Conservation (phyloP, 305 asterid species). For the Fraxinus latifolia region DNA sequence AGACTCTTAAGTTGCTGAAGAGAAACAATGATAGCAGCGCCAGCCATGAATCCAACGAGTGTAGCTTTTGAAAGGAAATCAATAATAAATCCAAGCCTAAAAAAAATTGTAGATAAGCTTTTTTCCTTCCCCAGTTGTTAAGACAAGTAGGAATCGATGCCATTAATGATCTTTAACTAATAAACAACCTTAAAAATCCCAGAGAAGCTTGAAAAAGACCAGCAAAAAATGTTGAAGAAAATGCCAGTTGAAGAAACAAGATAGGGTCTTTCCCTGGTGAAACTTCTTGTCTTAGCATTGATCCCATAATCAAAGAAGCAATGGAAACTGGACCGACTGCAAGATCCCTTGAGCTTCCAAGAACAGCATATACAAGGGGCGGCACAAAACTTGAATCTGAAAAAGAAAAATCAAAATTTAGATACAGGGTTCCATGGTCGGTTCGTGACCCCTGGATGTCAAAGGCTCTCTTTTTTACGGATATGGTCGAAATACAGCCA, state of each 20-base stretch:
- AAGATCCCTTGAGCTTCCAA: slow-evolving; percentile 90
- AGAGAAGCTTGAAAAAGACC: slow-evolving; percentile 80
- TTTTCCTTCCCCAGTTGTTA: not conserved
- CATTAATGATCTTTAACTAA: not conserved
- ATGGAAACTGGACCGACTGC: slow-evolving; percentile 94
- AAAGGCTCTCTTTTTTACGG: not conserved
- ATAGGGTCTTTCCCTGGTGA: slow-evolving; percentile 57
- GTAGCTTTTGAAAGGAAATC: slow-evolving; percentile 89
- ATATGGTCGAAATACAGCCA: not conserved
- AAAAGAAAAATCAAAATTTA: not conserved
- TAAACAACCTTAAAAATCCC: slow-evolving; percentile 58
- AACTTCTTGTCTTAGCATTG: slow-evolving; percentile 72
- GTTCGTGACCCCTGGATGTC: not conserved
- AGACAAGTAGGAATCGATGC: not conserved
- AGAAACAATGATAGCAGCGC: slow-evolving; percentile 85
- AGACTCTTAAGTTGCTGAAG: slow-evolving; percentile 80
- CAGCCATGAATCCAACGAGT: slow-evolving; percentile 83
- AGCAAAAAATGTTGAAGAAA: slow-evolving; percentile 80
- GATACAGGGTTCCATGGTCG: not conserved
- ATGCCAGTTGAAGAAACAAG: slow-evolving; percentile 77
- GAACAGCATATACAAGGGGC: slow-evolving; percentile 74
- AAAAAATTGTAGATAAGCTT: not conserved
- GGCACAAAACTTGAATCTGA: slow-evolving; percentile 95
- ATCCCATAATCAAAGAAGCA: slow-evolving; percentile 74
- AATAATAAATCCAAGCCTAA: slow-evolving; percentile 76